A percentile compares a stretch with the other conserved stretches of the same genome.
These are phyloP conservation scores for Saccharomyces pastorianus DNA, from an alignment of 1,139 yeast species.

Conservation along the genomic window DNA sequence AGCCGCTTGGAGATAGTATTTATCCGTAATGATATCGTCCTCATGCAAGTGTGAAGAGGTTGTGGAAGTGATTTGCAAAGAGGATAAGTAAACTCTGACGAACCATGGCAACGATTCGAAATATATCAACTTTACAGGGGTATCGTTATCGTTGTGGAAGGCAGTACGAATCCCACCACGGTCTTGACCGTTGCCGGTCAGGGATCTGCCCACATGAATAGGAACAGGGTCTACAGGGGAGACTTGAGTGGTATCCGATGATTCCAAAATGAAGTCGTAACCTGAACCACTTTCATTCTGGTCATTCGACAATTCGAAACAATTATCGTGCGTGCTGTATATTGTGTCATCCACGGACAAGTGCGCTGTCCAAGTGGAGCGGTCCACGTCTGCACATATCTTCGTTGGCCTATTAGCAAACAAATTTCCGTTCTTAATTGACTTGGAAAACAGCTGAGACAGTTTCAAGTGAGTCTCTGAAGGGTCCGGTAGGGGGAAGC, in stretches of 20 bases:
- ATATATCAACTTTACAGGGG: conserved; percentile 47
- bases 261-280: conserved; percentile 37
- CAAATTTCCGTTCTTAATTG: conserved; percentile 57
- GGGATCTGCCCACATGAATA: conserved; percentile 67
- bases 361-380: conserved; percentile 39
- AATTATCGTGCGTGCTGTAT: conserved; percentile 30
- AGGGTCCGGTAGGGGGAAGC: conserved; percentile 67
- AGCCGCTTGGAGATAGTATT: conserved; percentile 64
- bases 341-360: conserved; percentile 25
- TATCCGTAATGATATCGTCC: conserved; percentile 40
- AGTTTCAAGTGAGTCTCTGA: conserved; percentile 47
- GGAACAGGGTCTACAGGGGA: conserved; percentile 47
- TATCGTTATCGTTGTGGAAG: conserved; percentile 54
- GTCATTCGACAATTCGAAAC: conserved; percentile 34
- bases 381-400: conserved; percentile 40
- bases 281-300: conserved; percentile 13
- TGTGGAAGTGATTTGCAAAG: conserved; percentile 37
- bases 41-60: conserved; percentile 7
- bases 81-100: conserved; percentile 72
- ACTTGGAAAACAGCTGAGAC: conserved; percentile 60
- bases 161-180: conserved; percentile 81
- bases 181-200: conserved; percentile 89
- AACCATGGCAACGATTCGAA: conserved; percentile 92
- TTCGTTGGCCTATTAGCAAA: conserved; percentile 36
- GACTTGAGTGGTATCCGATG: conserved; percentile 35